Evolutionary conservation across 2,329 filamentous ascomycete genomes (phyloP), one percentile per base, ranked within the genome.

Genomic region (Neospermospora avenae): DNA sequence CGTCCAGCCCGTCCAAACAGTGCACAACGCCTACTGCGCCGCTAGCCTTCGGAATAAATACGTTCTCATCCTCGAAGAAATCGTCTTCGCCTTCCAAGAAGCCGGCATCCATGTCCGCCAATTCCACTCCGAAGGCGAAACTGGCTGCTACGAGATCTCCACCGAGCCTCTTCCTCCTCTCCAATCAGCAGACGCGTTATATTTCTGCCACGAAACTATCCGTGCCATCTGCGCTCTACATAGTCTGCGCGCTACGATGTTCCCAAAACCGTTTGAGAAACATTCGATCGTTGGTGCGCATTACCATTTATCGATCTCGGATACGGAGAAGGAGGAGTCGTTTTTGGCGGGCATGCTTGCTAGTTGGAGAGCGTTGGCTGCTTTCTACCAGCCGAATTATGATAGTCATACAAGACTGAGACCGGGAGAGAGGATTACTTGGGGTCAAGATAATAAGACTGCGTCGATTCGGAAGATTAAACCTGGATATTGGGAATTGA

Each of bases 401-500:
- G 78, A 79, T 1, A 90, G 86, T 71, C 93, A 93, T 72, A 81
- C 82, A 41, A 81, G 90, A 10, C 79, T 89, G 3, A 74, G 76
- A 1, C 85, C 90, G 52, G 82, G 88, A n/a, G 83, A 85, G 16
- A 92, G 87, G 85, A 81, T 92, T 0, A 77, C 86, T 0, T 95
- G 89, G 90, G 90, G 91, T 11, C 87, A 84, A 6, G 85, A 93
- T 73, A 93, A 93, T 72, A 84, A 88, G 34, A 89, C 92, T 75
- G 78, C 84, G 5, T 87, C 90, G 0, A 77, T 95, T 13, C 82
- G 90, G 18, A 87, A 87, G 71, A 81, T 91, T 51, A 76, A 77
- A 3, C 75, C 73, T 5, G 85, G 84, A 18, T 85, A 90, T 68
- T 95, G 89, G 88, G 90, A 95, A 74, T 66, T 95, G 18, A 86